These are phyloP conservation scores for Hebeloma cylindrosporum DNA, from an alignment of 768 basidiomycete genomes.

Conservation along the genomic window DNA sequence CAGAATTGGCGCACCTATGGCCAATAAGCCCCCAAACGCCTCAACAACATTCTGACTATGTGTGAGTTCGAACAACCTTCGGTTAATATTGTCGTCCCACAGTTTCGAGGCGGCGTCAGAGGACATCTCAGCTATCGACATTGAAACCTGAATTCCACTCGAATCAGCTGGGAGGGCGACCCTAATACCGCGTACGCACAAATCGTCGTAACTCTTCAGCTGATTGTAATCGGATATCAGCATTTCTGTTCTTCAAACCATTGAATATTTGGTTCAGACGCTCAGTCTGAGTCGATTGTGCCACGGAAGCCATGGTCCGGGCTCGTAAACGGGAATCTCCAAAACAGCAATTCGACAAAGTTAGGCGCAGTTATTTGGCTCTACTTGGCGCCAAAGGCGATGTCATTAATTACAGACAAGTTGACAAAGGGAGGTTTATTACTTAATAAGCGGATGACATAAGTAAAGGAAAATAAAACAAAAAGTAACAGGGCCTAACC, in stretches of 20 bases:
- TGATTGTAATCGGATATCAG: conserved; percentile 64
- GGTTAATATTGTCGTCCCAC: conserved; percentile 85
- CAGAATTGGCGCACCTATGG: conserved; percentile 63
- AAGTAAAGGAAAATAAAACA: no score
- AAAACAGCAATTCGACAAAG: neutral
- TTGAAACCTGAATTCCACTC: conserved; percentile 54
- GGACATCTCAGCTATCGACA: conserved; percentile 75
- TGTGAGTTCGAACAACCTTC: conserved; percentile 76
- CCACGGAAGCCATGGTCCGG: conserved; percentile 59
- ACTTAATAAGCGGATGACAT: no score
- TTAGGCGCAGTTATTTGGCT: conserved; percentile 13
- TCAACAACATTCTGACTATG: conserved; percentile 79
- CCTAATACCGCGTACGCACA: conserved; percentile 44
- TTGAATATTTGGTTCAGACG: conserved; percentile 67
- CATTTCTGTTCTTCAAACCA: conserved; percentile 60
- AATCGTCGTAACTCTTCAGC: conserved; percentile 75
- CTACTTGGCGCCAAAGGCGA: neutral
- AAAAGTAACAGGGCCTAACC: conserved; percentile 7
- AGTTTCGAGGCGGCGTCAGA: conserved; percentile 78
- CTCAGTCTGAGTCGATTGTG: conserved; percentile 58
- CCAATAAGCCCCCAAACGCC: conserved; percentile 82
- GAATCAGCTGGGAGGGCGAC: conserved; percentile 6
- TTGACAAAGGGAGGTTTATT: neutral
- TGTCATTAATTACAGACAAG: conserved; percentile 1
- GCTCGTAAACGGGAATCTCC: conserved; percentile 1